Conservation (phyloP, 2,329 filamentous ascomycete genomes). For the Pleurostoma richardsiae region DNA sequence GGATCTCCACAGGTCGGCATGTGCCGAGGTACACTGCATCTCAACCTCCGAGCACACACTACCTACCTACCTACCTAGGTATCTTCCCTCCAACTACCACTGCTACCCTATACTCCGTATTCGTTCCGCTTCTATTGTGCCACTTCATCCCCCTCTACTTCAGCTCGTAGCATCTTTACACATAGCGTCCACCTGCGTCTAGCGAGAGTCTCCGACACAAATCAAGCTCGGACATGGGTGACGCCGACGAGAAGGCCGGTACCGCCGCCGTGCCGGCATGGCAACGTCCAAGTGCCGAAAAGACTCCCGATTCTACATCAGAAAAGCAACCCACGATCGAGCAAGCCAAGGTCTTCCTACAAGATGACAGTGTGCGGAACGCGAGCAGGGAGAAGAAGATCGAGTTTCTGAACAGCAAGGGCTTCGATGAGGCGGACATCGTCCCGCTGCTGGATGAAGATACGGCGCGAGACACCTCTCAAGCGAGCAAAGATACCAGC, state of each 20-base stretch:
- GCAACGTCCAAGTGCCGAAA: slow-evolving; percentile 2
- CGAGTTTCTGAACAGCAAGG: slow-evolving; percentile 73
- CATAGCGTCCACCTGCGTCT: too few species aligned
- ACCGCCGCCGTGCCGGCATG: slow-evolving; percentile 12
- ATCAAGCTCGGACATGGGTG: slow-evolving; percentile 11
- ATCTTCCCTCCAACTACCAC: too few species aligned
- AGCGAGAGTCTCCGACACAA: too few species aligned
- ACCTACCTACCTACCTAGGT: too few species aligned
- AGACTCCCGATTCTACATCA: slow-evolving; percentile 2
- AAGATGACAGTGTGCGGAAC: slow-evolving; percentile 66
- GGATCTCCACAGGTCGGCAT: too few species aligned
- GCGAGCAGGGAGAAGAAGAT: slow-evolving; percentile 68
- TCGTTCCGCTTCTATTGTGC: too few species aligned
- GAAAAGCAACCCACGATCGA: slow-evolving; percentile 39
- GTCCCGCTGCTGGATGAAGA: slow-evolving; percentile 51
- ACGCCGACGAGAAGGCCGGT: slow-evolving; percentile 8
- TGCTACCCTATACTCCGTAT: too few species aligned
- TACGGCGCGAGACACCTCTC: slow-evolving; percentile 7
- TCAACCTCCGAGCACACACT: too few species aligned
- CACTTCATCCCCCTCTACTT: too few species aligned
- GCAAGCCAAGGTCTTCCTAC: slow-evolving; percentile 70
- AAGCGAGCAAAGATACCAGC: neutral
- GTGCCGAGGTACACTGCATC: too few species aligned
- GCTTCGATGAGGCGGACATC: slow-evolving; percentile 63
- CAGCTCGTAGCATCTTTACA: too few species aligned